Evolutionary conservation across 139 green algal species (phyloP).

Genomic region (Gonium pectorale): DNA sequence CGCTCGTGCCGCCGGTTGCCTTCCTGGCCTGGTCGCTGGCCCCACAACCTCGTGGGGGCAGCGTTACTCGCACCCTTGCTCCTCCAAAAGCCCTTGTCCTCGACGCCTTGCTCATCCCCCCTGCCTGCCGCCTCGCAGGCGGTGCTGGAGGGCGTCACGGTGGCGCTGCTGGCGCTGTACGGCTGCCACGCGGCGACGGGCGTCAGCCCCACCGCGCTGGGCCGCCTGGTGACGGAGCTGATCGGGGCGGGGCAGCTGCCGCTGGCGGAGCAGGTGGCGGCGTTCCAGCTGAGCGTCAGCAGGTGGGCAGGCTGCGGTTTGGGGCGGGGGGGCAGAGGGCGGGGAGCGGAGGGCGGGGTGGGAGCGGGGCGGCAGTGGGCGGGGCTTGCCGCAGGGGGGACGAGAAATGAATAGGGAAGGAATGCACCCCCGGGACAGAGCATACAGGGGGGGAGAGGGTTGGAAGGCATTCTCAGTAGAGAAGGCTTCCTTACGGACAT

Average conservation of each 20-base stretch:
- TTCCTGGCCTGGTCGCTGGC: no score
- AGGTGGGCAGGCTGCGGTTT: not conserved
- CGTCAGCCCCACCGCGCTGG: slow-evolving; percentile 5
- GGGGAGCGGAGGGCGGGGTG: not conserved
- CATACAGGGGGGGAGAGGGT: no score
- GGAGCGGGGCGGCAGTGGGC: no score
- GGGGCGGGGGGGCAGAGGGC: not conserved
- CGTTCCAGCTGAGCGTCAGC: not conserved
- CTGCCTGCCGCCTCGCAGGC: not conserved
- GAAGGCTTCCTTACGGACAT: no score
- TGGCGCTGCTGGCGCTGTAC: not conserved
- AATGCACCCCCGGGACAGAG: no score
- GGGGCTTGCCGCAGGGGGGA: no score
- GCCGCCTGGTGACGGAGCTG: slow-evolving; percentile 26
- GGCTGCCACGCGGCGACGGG: not conserved
- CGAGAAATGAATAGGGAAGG: no score
- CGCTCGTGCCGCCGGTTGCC: no score
- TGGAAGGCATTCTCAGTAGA: no score
- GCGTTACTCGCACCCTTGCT: no score
- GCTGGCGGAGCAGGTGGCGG: slow-evolving; percentile 37
- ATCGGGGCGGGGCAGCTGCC: slow-evolving; percentile 7
- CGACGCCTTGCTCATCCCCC: not conserved
- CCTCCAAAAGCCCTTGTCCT: no score
- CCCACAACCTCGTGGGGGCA: no score
- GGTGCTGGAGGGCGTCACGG: slow-evolving; percentile 21